Percentiles rank a stretch among this genome's conserved stretches.
Conservation (phyloP, 495 filamentous ascomycete species). For the Endocarpon pusillum region DNA sequence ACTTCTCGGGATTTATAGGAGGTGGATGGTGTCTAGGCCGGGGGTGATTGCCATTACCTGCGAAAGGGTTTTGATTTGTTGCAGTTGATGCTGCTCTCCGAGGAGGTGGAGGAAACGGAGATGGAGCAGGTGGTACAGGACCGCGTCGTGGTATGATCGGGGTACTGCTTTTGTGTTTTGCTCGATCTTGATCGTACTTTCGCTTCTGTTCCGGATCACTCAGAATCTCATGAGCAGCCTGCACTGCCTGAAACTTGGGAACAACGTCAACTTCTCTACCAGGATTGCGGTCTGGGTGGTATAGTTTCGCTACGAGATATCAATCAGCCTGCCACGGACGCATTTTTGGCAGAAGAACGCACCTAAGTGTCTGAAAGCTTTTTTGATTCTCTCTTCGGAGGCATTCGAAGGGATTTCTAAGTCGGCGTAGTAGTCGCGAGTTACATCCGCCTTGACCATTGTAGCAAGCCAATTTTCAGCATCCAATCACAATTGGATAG, state of each 20-base stretch:
- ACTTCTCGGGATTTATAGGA: constrained; percentile 38
- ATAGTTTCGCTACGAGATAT: constrained; percentile 48
- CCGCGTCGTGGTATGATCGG: constrained; percentile 6
- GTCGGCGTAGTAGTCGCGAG: constrained; percentile 75
- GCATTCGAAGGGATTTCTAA: constrained; percentile 48
- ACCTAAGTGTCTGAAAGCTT: constrained; percentile 75
- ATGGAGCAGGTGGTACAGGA: constrained; percentile 9
- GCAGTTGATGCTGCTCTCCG: constrained; percentile 15
- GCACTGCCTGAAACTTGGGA: constrained; percentile 68
- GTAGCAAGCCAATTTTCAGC: no score
- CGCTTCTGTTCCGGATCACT: constrained; percentile 44
- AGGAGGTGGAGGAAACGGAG: constrained; percentile 13
- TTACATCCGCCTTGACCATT: constrained; percentile 62
- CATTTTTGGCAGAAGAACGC: constrained; percentile 8
- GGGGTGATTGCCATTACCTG: constrained; percentile 9
- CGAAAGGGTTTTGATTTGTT: constrained; percentile 14
- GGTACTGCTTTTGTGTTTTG: constrained; percentile 12
- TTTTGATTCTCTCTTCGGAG: constrained; percentile 58
- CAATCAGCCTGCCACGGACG: background rate
- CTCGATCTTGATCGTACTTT: constrained; percentile 63
- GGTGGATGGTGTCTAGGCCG: constrained; percentile 22
- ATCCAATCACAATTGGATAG: no score
- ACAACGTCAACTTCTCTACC: constrained; percentile 63
- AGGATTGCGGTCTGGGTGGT: constrained; percentile 80
- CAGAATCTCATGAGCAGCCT: constrained; percentile 71